Evolutionary conservation across 2,329 filamentous ascomycete genomes (phyloP), one percentile per base, ranked within the genome.

Genomic region (Venturia carpophila): DNA sequence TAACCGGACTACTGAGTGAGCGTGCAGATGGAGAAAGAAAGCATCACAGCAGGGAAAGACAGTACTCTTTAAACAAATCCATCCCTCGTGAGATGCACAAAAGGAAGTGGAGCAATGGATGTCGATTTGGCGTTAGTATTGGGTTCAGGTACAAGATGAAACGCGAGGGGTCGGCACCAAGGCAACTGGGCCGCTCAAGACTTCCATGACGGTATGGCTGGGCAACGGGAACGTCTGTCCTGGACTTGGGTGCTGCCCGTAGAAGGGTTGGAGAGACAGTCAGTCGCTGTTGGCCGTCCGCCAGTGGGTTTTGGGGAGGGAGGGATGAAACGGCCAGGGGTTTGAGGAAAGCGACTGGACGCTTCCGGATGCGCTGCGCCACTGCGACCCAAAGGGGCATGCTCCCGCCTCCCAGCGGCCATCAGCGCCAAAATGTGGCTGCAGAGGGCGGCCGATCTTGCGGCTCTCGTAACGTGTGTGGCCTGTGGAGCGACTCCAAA

Each of bases 81-180:
- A 58, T 58, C 5, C 37, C 52, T 58, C 52, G 30, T 58, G 17
- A 37, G 52, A 58, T 19, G 52, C 52, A 58, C 27, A 58, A 15
- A 34, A 19, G 30, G 27, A n/a, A 56, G 52, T 56, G 52, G 52
- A 56, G 52, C 27, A n/a, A n/a, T n/a, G n/a, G n/a, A 56, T 56
- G 21, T 34, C 30, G 52, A 37, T 37, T 56, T 56, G 52, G 27
- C 47, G 24, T 21, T 13, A 49, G 9, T n/a, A 49, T n/a, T 49
- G 4, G 47, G 47, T 24, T 52, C 47, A 52, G 47, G 47, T 52
- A 52, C 47, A 15, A 17, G 6, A 15, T 52, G 47, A 52, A 52
- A 52, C 47, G 21, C 11, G 47, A 27, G 47, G 21, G 11, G 15
- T 52, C 47, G 47, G 13, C 47, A 27, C 11, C 47, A 52, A 24